Base-by-base conservation (phyloP, 805 yeast genomes). In the Saturnispora bothae region DNA sequence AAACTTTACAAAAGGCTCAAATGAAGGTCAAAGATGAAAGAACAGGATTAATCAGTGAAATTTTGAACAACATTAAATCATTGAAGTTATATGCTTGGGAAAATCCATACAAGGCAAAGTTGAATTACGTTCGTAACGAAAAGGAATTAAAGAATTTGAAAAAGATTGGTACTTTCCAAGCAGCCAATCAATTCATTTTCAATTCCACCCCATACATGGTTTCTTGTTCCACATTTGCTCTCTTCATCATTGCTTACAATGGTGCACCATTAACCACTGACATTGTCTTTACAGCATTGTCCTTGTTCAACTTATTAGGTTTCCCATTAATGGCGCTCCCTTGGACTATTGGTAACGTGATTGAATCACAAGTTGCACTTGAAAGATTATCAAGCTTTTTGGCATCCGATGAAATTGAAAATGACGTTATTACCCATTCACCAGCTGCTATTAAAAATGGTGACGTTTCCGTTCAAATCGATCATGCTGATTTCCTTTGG, bases 81-180 rank as follows among this genome's bases (percentile, higher is more conserved):
- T 67, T 92, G 56, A 92, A 92, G 57, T 68, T 94, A 35, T 92
- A 92, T 53, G 94, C 94, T 3, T 92, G 99, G 99, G 99, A 92
- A 61, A 63, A 57, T 23, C 94, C 97, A 3, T 86, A 84, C 56
- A 72, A 74, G 52, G 70, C 68, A 21, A 81, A 80, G 49, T 66
- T 94, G 41, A 73, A 74, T 46, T 63, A 76, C 51, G 94, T 89
- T 17, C 80, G 99, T 69, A 85, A 89, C 54, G 83, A 83, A 33
- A 78, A 79, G 50, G 96, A 88, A 60, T 71, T 88, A 57, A 68
- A 68, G 22, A 88, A 83, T 48, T 69, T 92, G 59, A 75, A 69
- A 48, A 74, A 65, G 48, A 79, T 85, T 65, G 88, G 94, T 48
- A 56, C 74, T 19, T 74, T 78, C 51, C 71, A 72, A 49, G 89